Percentiles rank a stretch among this genome's conserved stretches.
Conservation (phyloP, 2,329 filamentous ascomycete species). For the Magnaporthales sp. region DNA sequence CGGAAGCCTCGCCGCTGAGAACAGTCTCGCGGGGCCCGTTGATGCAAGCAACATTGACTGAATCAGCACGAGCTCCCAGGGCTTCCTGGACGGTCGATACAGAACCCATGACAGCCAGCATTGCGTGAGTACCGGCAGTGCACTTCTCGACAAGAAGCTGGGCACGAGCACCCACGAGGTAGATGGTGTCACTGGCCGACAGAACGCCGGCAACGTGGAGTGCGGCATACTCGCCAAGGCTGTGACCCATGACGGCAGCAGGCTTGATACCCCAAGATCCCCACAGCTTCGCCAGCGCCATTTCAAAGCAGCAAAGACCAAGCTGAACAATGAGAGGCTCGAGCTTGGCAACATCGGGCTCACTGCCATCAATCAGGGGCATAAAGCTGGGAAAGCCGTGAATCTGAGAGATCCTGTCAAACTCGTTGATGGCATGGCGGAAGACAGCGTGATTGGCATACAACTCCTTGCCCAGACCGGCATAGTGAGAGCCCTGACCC, state of each 20-base stretch:
- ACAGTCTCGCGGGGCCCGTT: conserved; percentile 71
- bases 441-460: conserved; percentile 38
- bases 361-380: conserved; percentile 38
- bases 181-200: conserved; percentile 62
- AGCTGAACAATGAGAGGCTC: conserved; percentile 46
- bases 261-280: conserved; percentile 46
- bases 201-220: conserved; percentile 63
- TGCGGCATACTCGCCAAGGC: conserved; percentile 66
- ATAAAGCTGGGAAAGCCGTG: conserved; percentile 49
- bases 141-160: conserved; percentile 57
- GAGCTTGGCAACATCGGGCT: conserved; percentile 31
- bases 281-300: conserved; percentile 49
- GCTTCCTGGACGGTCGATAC: conserved; percentile 44
- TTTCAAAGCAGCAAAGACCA: conserved; percentile 45
- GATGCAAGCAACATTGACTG: conserved; percentile 56
- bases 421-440: conserved; percentile 44
- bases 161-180: conserved; percentile 61
- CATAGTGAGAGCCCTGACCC: conserved; percentile 46
- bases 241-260: conserved; percentile 50
- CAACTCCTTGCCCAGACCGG: conserved; percentile 41
- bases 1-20: conserved; percentile 38
- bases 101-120: conserved; percentile 39
- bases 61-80: conserved; percentile 30
- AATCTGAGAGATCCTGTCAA: conserved; percentile 41
- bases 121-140: conserved; percentile 55